phyloP scores from a whole-genome alignment of 805 yeast genomes.

The Ogataea corticis region DNA sequence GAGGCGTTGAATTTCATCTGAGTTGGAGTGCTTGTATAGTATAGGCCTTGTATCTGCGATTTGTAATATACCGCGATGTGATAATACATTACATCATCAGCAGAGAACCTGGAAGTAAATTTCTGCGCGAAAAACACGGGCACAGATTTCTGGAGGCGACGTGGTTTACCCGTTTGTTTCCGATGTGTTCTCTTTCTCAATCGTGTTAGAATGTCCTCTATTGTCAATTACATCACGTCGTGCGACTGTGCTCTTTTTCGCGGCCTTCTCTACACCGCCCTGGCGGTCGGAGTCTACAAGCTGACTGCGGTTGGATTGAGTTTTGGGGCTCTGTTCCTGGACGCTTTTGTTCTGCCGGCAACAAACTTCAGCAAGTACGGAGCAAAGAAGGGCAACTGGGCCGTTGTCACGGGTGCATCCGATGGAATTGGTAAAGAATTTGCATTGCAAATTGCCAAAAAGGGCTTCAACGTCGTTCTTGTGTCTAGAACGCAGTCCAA shows the following conservation, averaged over 20 bases:
- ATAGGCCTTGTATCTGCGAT: too few relatives aligned
- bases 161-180: too few relatives aligned
- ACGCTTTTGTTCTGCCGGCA: conserved; percentile 64
- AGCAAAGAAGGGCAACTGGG: conserved; percentile 76
- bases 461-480: conserved; percentile 80
- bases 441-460: conserved; percentile 78
- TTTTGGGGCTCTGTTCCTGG: conserved; percentile 53
- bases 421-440: conserved; percentile 97
- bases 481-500: conserved; percentile 84
- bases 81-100: too few relatives aligned
- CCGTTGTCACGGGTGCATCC: conserved; percentile 96
- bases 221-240: not conserved
- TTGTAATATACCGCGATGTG: too few relatives aligned
- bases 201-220: conserved; percentile 3
- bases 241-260: not conserved
- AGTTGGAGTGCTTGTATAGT: not conserved
- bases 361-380: conserved; percentile 69
- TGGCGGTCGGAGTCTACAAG: conserved; percentile 65
- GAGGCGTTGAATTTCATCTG: conserved; percentile 48
- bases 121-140: too few relatives aligned
- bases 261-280: conserved; percentile 38
- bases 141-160: too few relatives aligned
- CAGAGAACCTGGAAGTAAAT: too few relatives aligned
- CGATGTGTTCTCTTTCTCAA: conserved; percentile 1
- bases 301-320: conserved; percentile 52